Evolutionary conservation across 2,329 filamentous ascomycete genomes (phyloP).

Genomic region (Rachicladosporium sp.): DNA sequence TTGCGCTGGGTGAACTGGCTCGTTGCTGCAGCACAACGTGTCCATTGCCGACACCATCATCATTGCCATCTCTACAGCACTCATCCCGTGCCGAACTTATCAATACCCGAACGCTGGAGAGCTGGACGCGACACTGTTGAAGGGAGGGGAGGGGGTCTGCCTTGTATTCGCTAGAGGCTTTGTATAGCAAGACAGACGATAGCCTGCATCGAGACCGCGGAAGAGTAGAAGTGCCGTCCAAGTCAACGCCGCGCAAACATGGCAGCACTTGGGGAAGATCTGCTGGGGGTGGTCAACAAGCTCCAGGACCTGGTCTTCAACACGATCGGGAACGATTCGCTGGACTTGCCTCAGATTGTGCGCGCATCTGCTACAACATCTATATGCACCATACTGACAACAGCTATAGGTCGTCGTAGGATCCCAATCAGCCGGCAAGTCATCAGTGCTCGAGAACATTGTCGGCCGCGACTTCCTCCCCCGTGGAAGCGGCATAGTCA

Average conservation of each 20-base stretch:
- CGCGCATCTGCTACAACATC: constrained; percentile 25
- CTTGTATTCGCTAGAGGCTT: too few species aligned
- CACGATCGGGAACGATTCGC: constrained; percentile 96
- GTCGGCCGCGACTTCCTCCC: constrained; percentile 95
- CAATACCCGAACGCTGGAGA: too few species aligned
- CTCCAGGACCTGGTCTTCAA: constrained; percentile 98
- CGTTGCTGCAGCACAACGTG: too few species aligned
- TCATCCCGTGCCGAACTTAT: too few species aligned
- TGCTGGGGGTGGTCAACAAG: constrained; percentile 93
- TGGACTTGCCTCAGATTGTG: constrained; percentile 97
- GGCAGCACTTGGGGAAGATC: constrained; percentile 90
- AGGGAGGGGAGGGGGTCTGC: too few species aligned
- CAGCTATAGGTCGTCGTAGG: constrained; percentile 76
- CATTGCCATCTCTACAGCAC: too few species aligned
- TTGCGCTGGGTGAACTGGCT: too few species aligned
- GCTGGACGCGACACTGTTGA: too few species aligned
- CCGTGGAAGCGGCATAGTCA: constrained; percentile 92
- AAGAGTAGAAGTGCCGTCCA: too few species aligned
- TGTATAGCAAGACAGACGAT: too few species aligned
- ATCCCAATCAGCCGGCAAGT: constrained; percentile 96
- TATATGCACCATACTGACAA: constrained; percentile 10
- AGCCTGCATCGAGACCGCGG: too few species aligned
- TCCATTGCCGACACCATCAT: too few species aligned
- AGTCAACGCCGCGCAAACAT: constrained; percentile 35
- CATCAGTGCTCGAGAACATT: constrained; percentile 96